Percentiles rank a stretch among this genome's conserved stretches.
These are phyloP conservation scores for Neospermospora avenae DNA, from an alignment of 2,329 filamentous ascomycete genomes.

Conservation along the genomic window DNA sequence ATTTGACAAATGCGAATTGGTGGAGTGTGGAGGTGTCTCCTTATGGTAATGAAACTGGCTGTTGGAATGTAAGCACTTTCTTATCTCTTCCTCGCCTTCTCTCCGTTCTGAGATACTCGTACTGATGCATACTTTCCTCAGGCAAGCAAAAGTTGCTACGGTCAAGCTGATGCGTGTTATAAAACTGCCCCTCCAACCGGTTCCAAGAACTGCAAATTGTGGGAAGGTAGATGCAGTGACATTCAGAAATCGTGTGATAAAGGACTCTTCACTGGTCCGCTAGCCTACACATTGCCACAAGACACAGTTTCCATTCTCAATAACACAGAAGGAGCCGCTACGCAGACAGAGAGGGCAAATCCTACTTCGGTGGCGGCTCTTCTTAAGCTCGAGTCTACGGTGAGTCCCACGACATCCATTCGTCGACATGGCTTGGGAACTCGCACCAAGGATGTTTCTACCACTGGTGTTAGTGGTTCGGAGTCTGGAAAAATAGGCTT, in stretches of 20 bases:
- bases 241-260: constrained; percentile 45
- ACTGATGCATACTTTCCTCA: constrained; percentile 14
- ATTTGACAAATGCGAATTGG: constrained; percentile 71
- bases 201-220: constrained; percentile 54
- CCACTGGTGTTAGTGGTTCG: neutral
- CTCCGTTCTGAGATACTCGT: neutral
- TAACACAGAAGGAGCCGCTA: too few species aligned
- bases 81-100: neutral
- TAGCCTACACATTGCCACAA: constrained; percentile 18
- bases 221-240: constrained; percentile 57
- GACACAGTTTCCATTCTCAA: neutral
- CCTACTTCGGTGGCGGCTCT: neutral
- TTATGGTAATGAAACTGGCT: constrained; percentile 54
- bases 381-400: neutral
- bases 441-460: too few species aligned
- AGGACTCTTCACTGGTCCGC: constrained; percentile 46
- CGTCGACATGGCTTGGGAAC: too few species aligned
- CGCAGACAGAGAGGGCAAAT: too few species aligned
- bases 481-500: neutral
- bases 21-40: constrained; percentile 58
- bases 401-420: too few species aligned
- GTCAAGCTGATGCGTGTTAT: constrained; percentile 59
- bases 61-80: constrained; percentile 50
- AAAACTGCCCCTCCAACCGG: constrained; percentile 56
- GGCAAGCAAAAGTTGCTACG: constrained; percentile 53